Base-by-base conservation (phyloP, 192 early-diverging fungal species). In the Entomortierella parvispora region DNA sequence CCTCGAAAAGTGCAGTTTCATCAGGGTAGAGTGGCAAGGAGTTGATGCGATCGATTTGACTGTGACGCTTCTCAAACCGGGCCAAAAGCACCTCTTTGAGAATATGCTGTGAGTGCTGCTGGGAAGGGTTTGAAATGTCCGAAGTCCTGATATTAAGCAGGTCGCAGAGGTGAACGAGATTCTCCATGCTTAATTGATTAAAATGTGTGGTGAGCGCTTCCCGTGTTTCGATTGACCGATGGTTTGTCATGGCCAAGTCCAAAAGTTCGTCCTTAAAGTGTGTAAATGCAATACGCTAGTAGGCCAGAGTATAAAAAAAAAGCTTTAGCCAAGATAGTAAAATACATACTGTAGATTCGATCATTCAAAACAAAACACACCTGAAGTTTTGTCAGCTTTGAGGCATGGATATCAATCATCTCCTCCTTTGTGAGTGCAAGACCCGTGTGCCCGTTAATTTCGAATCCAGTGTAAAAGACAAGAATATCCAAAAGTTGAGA, bases 391-490 rank as follows among this genome's bases (percentile, higher is more conserved):
- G 86, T 80, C 57, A 98, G 25, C 29, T 80, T 78, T 49, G 84
- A 71, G 49, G 92, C 89, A 58, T 93, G 89, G 6, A 68, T 48
- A 45, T 88, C 85, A 1, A 81, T 86, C 71, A 90, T 89, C 42
- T 94, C 89, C 3, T 81, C 80, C 15, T 84, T 84, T 3, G 87
- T 86, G 28, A 98, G 81, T 2, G 93, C 86, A 18, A 81, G 65
- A 34, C 97, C 97, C 5, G 91, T 93, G 17, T 91, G 85, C 37
- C 94, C 91, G 62, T 92, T 87, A 17, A 99, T 91, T 37, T 93
- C 91, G 59, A 97, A 97, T 42, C 83, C 82, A 14, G 86, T 71
- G 69, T 96, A 94, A 62, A 86, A 89, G 18, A 77, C 82, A n/a
- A 93, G 85, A 51, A 90, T 82, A 15, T 87, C 88, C 42, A 91